Conservation (phyloP, 2,329 filamentous ascomycete genomes). For the Fusarium haematococcum region DNA sequence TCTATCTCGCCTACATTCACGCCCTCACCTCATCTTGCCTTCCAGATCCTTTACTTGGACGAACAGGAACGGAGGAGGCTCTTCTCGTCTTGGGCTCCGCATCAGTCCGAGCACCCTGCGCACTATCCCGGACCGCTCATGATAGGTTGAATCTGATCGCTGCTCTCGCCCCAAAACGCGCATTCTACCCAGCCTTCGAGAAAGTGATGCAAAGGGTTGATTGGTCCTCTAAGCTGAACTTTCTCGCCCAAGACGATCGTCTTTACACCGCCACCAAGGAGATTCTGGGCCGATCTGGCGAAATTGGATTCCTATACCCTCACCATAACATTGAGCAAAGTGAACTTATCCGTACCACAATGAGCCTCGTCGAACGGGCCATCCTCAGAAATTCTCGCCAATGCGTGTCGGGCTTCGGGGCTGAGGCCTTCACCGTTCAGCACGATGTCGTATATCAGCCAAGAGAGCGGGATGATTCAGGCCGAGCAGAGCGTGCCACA, state of each 20-base stretch:
- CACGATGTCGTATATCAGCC: slow-evolving; percentile 21
- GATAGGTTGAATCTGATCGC: not conserved
- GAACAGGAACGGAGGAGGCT: slow-evolving; percentile 67
- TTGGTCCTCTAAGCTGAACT: slow-evolving; percentile 55
- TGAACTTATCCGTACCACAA: not conserved
- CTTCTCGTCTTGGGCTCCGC: slow-evolving; percentile 61
- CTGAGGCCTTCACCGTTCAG: slow-evolving; percentile 22
- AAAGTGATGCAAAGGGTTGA: slow-evolving; percentile 59
- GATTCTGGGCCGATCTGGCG: not conserved
- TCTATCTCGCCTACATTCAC: slow-evolving; percentile 65
- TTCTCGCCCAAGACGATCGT: slow-evolving; percentile 58
- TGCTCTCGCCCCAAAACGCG: slow-evolving; percentile 43
- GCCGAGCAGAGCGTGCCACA: not conserved
- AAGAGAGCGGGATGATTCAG: slow-evolving; percentile 8
- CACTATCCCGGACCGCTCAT: not conserved
- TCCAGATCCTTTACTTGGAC: slow-evolving; percentile 59
- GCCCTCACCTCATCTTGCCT: slow-evolving; percentile 65
- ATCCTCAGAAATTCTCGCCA: slow-evolving; percentile 22
- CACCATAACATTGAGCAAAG: not conserved
- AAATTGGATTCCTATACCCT: slow-evolving; percentile 27
- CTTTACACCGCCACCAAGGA: slow-evolving; percentile 46
- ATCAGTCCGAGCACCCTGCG: slow-evolving; percentile 52
- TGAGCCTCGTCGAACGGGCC: slow-evolving; percentile 21
- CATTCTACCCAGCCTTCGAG: slow-evolving; percentile 55
- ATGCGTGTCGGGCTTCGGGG: slow-evolving; percentile 33